Base-by-base conservation (phyloP, 768 basidiomycete species). In the Phlebiopsis gigantea region DNA sequence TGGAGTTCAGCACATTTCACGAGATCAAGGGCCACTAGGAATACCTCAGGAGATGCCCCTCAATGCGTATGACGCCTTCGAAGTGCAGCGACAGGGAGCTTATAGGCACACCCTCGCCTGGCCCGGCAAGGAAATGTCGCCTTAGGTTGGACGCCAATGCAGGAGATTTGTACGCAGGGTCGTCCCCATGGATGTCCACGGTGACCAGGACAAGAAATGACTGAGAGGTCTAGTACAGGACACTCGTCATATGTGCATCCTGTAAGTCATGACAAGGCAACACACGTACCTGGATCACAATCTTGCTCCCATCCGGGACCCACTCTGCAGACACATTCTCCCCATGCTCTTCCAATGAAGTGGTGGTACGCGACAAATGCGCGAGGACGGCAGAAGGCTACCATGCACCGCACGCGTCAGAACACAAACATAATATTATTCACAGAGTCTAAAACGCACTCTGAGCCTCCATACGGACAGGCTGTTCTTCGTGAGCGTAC, bases 301-400 rank as follows among this genome's bases (percentile, higher is more conserved):
- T 82, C 62, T 84, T 78, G 63, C 77, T 77, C 30, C 88, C 87
- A 68, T 94, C 92, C 53, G 86, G 85, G 17, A 93, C 84, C 93
- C 94, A 98, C 64, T 83, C 79, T 12, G 81, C 82, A 52, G 79
- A 72, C 19, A 77, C 59, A 62, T 93, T 96, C 64, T 85, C 81
- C n/a, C 94, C 94, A 67, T 95, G 93, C 57, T 90, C 86, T 54
- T 79, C 69, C 39, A 96, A 74, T 17, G 92, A 95, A 1, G 82
- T 81, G 6, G 84, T 75, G 31, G 91, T 90, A 53, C 94, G 83
- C 29, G 85, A 78, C 17, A 96, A 76, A 61, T 85, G 79, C 21
- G 90, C 86, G 59, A 91, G 69, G 5, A 87, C 77, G 28, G 83
- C 80, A 39, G 84, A 82, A 1, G 90, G 90, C 90, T 92, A 66